These are phyloP conservation scores for Microcyclospora pomicola DNA, from an alignment of 2,329 filamentous ascomycete genomes.

Conservation along the genomic window DNA sequence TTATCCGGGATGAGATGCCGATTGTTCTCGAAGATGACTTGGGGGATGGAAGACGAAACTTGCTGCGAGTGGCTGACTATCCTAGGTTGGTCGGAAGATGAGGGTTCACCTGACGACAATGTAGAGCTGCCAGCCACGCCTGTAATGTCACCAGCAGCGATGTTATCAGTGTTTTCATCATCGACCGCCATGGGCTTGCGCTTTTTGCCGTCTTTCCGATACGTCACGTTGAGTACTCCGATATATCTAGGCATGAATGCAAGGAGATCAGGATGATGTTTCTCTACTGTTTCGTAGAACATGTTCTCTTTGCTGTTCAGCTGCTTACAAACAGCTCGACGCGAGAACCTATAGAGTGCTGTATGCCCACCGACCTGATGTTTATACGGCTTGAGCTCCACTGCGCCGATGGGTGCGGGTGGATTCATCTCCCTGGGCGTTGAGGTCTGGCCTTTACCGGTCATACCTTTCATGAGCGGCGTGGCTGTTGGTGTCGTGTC, in stretches of 20 bases:
- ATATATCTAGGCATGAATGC: slow-evolving; percentile 93
- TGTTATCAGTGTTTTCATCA: neutral
- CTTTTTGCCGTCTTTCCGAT: slow-evolving; percentile 61
- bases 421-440: slow-evolving; percentile 13
- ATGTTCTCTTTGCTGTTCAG: slow-evolving; percentile 96
- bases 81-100: slow-evolving; percentile 28
- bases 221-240: slow-evolving; percentile 90
- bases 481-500: slow-evolving; percentile 35
- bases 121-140: neutral
- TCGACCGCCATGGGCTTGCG: slow-evolving; percentile 12
- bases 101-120: neutral
- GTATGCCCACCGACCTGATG: slow-evolving; percentile 97
- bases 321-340: slow-evolving; percentile 91
- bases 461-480: slow-evolving; percentile 17
- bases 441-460: slow-evolving; percentile 16
- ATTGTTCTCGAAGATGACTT: slow-evolving; percentile 89
- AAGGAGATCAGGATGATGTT: slow-evolving; percentile 75
- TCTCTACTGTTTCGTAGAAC: slow-evolving; percentile 94
- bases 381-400: slow-evolving; percentile 90
- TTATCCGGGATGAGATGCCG: slow-evolving; percentile 81
- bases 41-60: slow-evolving; percentile 59
- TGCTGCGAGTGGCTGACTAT: slow-evolving; percentile 67
- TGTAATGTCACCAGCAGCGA: neutral
- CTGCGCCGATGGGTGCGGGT: slow-evolving; percentile 62
- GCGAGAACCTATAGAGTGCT: slow-evolving; percentile 89